Evolutionary conservation across 805 yeast genomes (phyloP), one percentile per base, ranked within the genome.

Genomic region (Kodamaea neixiangensis): DNA sequence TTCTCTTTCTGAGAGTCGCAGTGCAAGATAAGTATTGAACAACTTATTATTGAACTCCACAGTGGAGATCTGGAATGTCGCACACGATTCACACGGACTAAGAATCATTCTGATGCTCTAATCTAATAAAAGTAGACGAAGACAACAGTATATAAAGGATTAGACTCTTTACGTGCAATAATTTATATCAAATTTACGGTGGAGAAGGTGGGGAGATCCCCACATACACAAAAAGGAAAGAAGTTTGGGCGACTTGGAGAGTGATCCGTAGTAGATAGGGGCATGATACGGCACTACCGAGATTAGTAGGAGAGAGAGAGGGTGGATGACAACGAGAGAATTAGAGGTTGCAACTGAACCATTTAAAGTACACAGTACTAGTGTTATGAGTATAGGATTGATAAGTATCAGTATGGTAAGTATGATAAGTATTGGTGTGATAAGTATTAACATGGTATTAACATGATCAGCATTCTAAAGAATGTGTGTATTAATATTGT

Each of bases 11-110:
- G 47, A 22, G 20, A 47, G 29, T 14, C 54, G 49, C 25, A 42
- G 35, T 21, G 45, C 47, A 19, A 55, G 31, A 31, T 50, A 55
- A 15, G 55, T 47, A 22, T 40, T 39, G 41, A 53, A 19, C n/a
- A 56, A 25, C 21, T 48, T 43, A 31, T 49, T 35, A 50, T 55
- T 47, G 50, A 38, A 54, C 21, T 35, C 45, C 34, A 25, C 43
- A 31, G 42, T 33, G 21, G 50, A 45, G 20, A 44, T 22, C 14
- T 31, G 40, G 22, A 57, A 47, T 5, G 65, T 61, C 7, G 54
- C 15, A 39, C 62, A 54, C 35, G 65, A 61, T 9, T 58, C 63
- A 33, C 64, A 58, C 19, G 64, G 64, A 3, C 58, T 33, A n/a
- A 42, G 46, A 15, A 42, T 20, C 44, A 37, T 37, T 2, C 21